Percentiles rank a stretch among this genome's conserved stretches.
Conservation (phyloP, 192 early-diverging fungal genomes). For the Irineochytrium annulatum region DNA sequence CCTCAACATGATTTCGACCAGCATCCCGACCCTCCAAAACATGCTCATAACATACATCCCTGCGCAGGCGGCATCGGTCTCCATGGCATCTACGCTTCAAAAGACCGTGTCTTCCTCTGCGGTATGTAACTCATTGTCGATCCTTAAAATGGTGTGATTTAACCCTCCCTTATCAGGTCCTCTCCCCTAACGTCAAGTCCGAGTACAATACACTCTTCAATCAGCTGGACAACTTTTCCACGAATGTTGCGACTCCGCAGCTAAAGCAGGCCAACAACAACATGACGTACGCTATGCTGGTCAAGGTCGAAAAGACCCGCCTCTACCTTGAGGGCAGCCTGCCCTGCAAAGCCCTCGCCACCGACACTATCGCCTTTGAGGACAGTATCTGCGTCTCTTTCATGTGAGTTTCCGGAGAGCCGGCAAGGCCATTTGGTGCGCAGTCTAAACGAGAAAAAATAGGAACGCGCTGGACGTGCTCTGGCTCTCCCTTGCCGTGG, state of each 20-base stretch:
- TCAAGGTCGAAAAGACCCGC: not conserved
- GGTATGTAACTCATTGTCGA: not conserved
- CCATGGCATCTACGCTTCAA: not conserved
- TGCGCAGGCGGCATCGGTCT: too few species aligned
- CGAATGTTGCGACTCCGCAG: not conserved
- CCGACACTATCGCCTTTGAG: not conserved
- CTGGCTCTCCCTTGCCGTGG: not conserved
- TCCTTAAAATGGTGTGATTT: not conserved
- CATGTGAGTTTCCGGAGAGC: not conserved
- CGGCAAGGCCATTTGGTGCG: not conserved
- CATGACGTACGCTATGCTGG: not conserved
- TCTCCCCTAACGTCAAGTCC: not conserved
- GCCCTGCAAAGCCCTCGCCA: not conserved
- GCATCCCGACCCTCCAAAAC: too few species aligned
- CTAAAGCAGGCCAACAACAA: not conserved
- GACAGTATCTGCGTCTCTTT: not conserved
- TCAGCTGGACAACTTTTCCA: not conserved
- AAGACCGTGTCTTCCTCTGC: not conserved
- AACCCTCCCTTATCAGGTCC: not conserved
- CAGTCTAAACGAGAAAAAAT: too few species aligned
- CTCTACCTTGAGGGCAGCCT: not conserved
- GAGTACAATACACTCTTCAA: not conserved
- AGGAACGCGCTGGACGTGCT: not conserved
- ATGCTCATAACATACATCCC: too few species aligned
- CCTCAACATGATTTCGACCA: not conserved